Evolutionary conservation across 75 land plant species (phyloP).

Genomic region (Selaginella tamariscina): DNA sequence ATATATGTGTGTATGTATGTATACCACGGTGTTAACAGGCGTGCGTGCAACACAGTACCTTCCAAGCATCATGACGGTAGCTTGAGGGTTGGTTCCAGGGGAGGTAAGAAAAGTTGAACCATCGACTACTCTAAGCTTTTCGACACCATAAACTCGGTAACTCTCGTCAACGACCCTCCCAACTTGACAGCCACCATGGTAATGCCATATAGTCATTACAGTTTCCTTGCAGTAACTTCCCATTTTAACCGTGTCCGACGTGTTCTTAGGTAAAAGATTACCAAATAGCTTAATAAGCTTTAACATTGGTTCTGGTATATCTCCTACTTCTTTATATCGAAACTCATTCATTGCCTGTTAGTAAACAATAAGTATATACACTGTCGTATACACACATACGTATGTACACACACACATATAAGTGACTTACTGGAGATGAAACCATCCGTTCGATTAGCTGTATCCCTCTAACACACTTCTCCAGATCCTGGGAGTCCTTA

Average conservation of each 20-base stretch:
- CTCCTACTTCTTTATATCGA: not conserved
- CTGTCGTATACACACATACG: too few species aligned
- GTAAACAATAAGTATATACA: too few species aligned
- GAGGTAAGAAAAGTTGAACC: slow-evolving; percentile 6
- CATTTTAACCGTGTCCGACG: not conserved
- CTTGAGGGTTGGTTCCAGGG: slow-evolving; percentile 9
- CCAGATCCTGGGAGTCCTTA: slow-evolving; percentile 28
- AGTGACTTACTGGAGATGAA: slow-evolving; percentile 16
- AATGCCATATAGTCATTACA: slow-evolving; percentile 7
- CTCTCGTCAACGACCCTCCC: slow-evolving; percentile 6
- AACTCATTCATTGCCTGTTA: not conserved
- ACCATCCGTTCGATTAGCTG: slow-evolving; percentile 14
- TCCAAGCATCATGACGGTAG: slow-evolving; percentile 6
- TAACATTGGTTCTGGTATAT: not conserved
- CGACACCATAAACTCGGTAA: slow-evolving; percentile 2
- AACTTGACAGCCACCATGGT: slow-evolving; percentile 11
- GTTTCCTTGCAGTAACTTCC: slow-evolving; percentile 13
- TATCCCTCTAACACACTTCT: slow-evolving; percentile 31
- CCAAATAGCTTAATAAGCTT: not conserved
- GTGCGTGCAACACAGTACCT: not conserved
- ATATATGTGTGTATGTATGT: too few species aligned
- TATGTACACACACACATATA: not conserved
- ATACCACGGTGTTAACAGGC: not conserved
- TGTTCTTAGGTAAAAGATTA: not conserved
- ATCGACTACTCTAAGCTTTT: not conserved